Conservation (phyloP, 2,329 filamentous ascomycete genomes). For the Beauveria pseudobassiana region DNA sequence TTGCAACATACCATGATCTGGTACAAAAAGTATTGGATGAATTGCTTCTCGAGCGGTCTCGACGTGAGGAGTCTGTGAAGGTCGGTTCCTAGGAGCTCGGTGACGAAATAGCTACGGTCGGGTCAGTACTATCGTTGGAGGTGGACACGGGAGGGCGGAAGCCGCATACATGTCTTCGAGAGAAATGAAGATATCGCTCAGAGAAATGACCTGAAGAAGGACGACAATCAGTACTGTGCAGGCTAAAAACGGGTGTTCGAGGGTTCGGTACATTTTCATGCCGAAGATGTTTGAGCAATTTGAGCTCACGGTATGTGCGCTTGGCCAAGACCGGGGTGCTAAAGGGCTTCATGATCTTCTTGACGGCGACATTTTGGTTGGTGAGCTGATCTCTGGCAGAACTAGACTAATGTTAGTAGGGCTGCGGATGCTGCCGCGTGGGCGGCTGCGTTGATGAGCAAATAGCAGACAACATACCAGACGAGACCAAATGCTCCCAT, state of each 20-base stretch:
- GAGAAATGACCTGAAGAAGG: conserved; percentile 71
- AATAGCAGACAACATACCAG: conserved; percentile 55
- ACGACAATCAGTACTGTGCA: not conserved
- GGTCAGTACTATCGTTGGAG: conserved; percentile 17
- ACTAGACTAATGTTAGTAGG: conserved; percentile 37
- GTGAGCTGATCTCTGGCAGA: conserved; percentile 98
- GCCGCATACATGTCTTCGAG: conserved; percentile 86
- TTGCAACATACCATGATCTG: conserved; percentile 76
- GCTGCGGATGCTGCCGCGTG: not conserved
- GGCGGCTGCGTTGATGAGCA: not conserved
- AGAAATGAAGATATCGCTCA: conserved; percentile 99
- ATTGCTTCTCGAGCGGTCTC: conserved; percentile 94
- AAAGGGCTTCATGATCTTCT: conserved; percentile 99
- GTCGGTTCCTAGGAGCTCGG: conserved; percentile 93
- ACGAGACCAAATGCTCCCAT: conserved; percentile 99
- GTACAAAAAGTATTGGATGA: conserved; percentile 99
- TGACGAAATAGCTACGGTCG: conserved; percentile 79
- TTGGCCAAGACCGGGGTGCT: conserved; percentile 98
- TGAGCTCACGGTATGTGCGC: conserved; percentile 94
- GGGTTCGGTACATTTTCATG: conserved; percentile 75
- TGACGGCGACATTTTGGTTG: conserved; percentile 91
- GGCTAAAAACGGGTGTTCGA: not conserved
- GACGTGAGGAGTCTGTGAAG: conserved; percentile 92
- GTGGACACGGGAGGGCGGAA: conserved; percentile 12
- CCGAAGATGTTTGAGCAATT: conserved; percentile 90